These are phyloP conservation scores for Skeletonema potamos DNA, from an alignment of 108 stramenopile species.

Conservation along the genomic window DNA sequence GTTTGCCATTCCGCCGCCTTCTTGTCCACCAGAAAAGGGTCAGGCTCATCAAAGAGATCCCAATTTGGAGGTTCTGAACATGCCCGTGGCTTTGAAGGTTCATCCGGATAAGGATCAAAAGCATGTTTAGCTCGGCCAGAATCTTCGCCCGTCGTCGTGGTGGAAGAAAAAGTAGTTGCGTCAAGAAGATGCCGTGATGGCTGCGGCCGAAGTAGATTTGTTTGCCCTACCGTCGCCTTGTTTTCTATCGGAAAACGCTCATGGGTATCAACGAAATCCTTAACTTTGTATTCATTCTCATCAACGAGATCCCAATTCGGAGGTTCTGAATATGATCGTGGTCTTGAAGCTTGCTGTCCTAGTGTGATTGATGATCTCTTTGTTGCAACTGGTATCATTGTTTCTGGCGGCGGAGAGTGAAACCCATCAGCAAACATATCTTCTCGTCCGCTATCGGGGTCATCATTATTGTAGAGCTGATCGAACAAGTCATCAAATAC, in stretches of 20 bases:
- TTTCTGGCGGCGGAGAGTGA: not conserved
- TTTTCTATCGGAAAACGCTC: not conserved
- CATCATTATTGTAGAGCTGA: not conserved
- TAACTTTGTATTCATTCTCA: no score
- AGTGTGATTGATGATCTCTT: not conserved
- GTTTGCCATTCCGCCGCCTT: no score
- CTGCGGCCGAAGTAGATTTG: not conserved
- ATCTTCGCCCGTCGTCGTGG: not conserved
- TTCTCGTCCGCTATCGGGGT: not conserved
- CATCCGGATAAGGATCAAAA: not conserved
- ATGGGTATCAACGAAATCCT: not conserved
- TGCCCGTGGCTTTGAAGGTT: no score
- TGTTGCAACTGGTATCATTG: not conserved
- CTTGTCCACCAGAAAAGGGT: no score
- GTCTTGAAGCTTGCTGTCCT: not conserved
- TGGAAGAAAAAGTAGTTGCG: not conserved
- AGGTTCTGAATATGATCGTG: not conserved
- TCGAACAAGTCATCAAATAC: not conserved
- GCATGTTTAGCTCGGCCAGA: not conserved
- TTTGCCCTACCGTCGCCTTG: not conserved
- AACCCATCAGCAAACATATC: not conserved
- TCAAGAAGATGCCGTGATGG: not conserved
- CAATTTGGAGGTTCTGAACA: no score
- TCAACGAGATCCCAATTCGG: not conserved
- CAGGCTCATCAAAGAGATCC: no score